A percentile compares a stretch with the other conserved stretches of the same genome.
phyloP scores from a whole-genome alignment of 176 grass and related monocot species.

The Paspalum vaginatum region DNA sequence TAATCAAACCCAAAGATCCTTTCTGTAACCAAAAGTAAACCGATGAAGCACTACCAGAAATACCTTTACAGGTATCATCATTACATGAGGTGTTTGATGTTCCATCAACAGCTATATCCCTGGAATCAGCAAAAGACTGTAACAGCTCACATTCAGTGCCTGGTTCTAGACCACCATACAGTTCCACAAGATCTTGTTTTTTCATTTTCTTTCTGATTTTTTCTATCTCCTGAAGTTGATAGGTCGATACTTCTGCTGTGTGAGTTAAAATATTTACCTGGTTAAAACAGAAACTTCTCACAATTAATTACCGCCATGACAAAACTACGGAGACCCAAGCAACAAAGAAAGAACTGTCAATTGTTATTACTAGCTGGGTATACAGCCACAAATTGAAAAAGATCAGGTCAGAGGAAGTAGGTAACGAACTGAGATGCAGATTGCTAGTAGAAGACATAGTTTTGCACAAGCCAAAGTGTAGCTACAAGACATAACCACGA shows the following conservation, averaged over 20 bases:
- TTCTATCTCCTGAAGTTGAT: background rate
- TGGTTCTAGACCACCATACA: conserved; percentile 12
- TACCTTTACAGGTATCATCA: background rate
- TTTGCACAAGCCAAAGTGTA: background rate
- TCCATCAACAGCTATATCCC: background rate
- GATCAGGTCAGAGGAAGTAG: background rate
- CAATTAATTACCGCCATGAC: background rate
- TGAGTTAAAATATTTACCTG: conserved; percentile 53
- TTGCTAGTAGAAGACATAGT: background rate
- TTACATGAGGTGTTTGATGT: conserved; percentile 4
- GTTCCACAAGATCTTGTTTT: conserved; percentile 10
- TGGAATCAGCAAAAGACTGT: background rate
- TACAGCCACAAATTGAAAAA: background rate
- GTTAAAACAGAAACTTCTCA: conserved; percentile 1
- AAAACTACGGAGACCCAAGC: background rate
- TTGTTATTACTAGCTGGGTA: background rate
- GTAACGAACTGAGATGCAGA: background rate
- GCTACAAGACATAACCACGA: background rate
- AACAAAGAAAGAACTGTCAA: background rate
- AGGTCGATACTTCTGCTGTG: background rate
- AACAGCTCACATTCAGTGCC: background rate
- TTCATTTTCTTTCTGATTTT: background rate
- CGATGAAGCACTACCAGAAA: background rate
- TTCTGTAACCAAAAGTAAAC: background rate
- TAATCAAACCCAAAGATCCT: background rate